Base-by-base conservation (phyloP, 108 stramenopile species). In the Seminavis robusta region DNA sequence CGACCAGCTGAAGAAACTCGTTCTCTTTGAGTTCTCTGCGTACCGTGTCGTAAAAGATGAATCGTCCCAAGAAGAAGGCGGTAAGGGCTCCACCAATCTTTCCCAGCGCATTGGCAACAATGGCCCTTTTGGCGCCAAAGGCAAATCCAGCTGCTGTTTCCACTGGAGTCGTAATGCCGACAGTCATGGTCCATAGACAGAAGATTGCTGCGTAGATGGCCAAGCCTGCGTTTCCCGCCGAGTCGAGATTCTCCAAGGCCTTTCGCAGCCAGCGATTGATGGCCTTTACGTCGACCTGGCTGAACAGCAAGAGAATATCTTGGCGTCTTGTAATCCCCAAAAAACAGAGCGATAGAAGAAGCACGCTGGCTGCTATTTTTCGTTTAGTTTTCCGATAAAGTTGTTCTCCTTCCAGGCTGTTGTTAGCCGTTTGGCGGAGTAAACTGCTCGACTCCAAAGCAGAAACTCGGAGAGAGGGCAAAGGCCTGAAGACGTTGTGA, bases 111-210 rank as follows among this genome's bases (percentile, higher is more conserved):
- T 41, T 73, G 10, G 68, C 62, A 7, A 71, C 21, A 16, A 78
- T 63, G 15, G 59, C 63, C 34, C 53, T 62, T 15, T 25, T 26
- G 10, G 57, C 10, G 19, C 78, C 78, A 67, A 84, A 84, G 23
- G 83, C 83, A 65, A 84, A 77, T 1, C 76, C 76, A 1, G 76
- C 80, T 1, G 79, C 74, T 17, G 65, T 67, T 34, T 80, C 79
- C 0, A 80, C 48, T 9, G 79, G 79, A 0, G 79, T 76, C 3
- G 79, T 80, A 1, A 71, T 56, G n/a, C 79, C 79, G n/a, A 80
- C 60, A 11, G 74, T 76, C 66, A 75, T 68, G 43, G 63, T 65
- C 79, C 79, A 80, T 1, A 72, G 27, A 20, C 50, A 25, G 54
- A 80, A 74, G 1, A 41, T 44, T 33, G 69, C 13, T 1, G 67